phyloP scores from a whole-genome alignment of 176 grass and related monocot genomes.

The Oryza longistaminata region DNA sequence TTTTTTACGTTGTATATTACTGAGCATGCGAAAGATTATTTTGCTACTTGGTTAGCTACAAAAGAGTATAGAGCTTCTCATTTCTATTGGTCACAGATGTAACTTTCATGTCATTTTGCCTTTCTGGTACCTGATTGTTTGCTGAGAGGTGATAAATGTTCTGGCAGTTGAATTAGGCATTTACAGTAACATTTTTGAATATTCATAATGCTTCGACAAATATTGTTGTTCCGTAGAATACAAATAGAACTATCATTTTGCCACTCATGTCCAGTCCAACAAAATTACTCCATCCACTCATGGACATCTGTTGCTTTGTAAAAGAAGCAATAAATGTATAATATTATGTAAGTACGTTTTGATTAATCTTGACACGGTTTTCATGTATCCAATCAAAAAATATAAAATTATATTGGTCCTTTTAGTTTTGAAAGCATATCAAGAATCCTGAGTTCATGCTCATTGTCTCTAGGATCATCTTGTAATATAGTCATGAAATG shows the following conservation, averaged over 20 bases:
- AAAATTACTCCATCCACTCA: no score
- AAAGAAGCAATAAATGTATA: no score
- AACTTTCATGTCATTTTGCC: conserved; percentile 4
- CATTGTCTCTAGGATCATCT: conserved; percentile 2
- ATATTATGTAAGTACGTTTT: no score
- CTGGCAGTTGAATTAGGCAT: neutral
- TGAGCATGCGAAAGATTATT: neutral
- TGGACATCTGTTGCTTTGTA: no score
- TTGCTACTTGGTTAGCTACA: neutral
- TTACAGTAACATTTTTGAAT: neutral
- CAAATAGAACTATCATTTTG: no score
- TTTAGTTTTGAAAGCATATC: neutral
- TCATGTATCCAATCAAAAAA: no score
- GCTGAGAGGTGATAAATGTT: neutral
- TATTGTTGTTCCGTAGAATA: neutral
- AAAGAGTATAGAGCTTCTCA: neutral
- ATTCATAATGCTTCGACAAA: neutral
- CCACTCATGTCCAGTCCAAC: neutral
- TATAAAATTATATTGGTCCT: no score
- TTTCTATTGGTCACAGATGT: neutral
- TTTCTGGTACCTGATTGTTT: neutral
- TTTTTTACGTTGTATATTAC: neutral
- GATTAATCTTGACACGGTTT: no score
- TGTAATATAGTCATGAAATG: neutral
- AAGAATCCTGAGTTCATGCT: conserved; percentile 2